phyloP scores from a whole-genome alignment of 2,329 filamentous ascomycete species.

The Pyricularia pennisetigena region DNA sequence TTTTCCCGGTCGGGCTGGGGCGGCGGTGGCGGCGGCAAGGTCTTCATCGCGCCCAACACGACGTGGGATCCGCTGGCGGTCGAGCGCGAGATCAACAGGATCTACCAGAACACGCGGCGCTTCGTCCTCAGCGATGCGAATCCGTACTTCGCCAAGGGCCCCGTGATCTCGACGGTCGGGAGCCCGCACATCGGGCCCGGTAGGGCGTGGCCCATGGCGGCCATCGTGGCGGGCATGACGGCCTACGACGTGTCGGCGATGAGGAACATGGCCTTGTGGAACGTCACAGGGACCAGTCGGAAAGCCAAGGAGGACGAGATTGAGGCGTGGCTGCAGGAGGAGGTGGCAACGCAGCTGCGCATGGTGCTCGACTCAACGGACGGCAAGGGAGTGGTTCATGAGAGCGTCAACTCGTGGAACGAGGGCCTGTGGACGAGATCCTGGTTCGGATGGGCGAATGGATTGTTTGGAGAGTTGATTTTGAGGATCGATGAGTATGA shows the following conservation, averaged over 20 bases:
- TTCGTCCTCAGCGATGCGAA: slow-evolving; percentile 43
- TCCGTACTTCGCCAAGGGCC: slow-evolving; percentile 64
- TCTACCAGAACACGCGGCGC: slow-evolving; percentile 62
- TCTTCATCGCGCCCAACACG: background rate
- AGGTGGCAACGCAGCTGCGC: slow-evolving; percentile 22
- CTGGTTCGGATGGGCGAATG: slow-evolving; percentile 36
- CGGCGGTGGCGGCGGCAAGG: background rate
- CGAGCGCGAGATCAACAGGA: slow-evolving; percentile 39
- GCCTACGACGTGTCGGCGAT: slow-evolving; percentile 19
- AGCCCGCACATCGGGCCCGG: slow-evolving; percentile 55
- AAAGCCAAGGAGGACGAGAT: background rate
- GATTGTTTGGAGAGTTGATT: slow-evolving; percentile 30
- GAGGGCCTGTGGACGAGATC: slow-evolving; percentile 28
- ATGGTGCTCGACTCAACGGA: slow-evolving; percentile 30
- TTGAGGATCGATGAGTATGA: slow-evolving; percentile 21
- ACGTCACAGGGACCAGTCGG: slow-evolving; percentile 15
- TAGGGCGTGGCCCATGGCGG: slow-evolving; percentile 46
- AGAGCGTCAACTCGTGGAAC: slow-evolving; percentile 34
- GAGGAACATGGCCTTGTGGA: background rate
- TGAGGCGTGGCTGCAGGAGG: slow-evolving; percentile 12
- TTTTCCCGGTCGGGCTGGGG: slow-evolving; percentile 36
- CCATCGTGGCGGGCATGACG: slow-evolving; percentile 42
- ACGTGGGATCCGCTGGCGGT: background rate
- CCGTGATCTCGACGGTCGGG: slow-evolving; percentile 62
- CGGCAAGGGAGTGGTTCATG: slow-evolving; percentile 35